Evolutionary conservation across 2,329 filamentous ascomycete genomes (phyloP).

Genomic region (Sporothrix inflata): DNA sequence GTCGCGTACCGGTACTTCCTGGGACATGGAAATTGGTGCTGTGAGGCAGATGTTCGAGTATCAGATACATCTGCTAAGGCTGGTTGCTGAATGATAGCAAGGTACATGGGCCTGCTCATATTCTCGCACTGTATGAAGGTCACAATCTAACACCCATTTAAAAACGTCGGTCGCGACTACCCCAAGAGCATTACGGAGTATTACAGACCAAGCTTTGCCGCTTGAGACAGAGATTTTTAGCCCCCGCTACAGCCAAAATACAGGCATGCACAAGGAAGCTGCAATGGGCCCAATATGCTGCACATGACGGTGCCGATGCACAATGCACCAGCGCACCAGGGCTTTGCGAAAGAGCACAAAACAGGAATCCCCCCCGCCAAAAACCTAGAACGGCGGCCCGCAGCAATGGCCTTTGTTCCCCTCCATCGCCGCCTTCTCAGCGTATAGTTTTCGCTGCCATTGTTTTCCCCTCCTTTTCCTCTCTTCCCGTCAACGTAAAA

Average conservation of each 20-base stretch:
- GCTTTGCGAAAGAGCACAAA: constrained; percentile 23
- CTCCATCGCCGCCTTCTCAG: constrained; percentile 21
- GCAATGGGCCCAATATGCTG: neutral
- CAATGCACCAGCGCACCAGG: constrained; percentile 21
- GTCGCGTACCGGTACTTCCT: constrained; percentile 4
- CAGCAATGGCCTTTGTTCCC: constrained; percentile 18
- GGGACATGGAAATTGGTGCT: neutral
- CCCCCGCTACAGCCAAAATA: neutral
- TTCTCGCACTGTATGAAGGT: neutral
- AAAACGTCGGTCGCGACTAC: neutral
- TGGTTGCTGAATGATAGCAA: neutral
- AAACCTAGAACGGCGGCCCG: constrained; percentile 24
- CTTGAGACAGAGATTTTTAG: constrained; percentile 21
- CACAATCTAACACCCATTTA: neutral
- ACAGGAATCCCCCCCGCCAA: constrained; percentile 25
- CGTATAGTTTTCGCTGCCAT: constrained; percentile 19
- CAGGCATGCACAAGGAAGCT: constrained; percentile 3
- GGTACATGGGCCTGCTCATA: neutral
- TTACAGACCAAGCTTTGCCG: constrained; percentile 9
- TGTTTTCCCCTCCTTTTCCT: constrained; percentile 23
- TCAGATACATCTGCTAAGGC: neutral
- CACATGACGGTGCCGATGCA: neutral
- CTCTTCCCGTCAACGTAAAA: constrained; percentile 21
- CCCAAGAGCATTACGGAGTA: neutral
- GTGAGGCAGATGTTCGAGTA: neutral